Evolutionary conservation across 805 yeast genomes (phyloP).

Genomic region (Yamadazyma endophytica): DNA sequence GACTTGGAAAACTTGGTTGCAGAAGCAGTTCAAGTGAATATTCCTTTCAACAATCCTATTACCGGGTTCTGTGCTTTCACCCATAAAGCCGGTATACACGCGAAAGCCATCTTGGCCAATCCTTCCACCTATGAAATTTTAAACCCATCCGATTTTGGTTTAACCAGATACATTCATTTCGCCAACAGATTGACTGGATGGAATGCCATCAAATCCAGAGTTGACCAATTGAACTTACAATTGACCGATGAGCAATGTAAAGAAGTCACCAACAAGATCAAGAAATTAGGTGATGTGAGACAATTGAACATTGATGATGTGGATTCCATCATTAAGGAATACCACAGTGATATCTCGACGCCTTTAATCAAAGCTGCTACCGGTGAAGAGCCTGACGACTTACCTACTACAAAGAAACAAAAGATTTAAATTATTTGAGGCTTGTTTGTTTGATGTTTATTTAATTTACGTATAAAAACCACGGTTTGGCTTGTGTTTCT

Average conservation of each 20-base stretch:
- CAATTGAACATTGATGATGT: conserved; percentile 58
- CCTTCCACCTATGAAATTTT: conserved; percentile 62
- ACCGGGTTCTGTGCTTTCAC: conserved; percentile 65
- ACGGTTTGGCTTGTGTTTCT: neutral
- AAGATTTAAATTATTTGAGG: conserved; percentile 3
- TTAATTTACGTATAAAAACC: neutral
- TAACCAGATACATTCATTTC: conserved; percentile 58
- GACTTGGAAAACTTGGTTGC: conserved; percentile 58
- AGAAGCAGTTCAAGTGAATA: conserved; percentile 54
- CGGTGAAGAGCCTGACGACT: conserved; percentile 7
- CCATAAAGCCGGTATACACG: conserved; percentile 62
- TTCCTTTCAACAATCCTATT: conserved; percentile 60
- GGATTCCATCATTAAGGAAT: conserved; percentile 55
- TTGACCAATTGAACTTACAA: conserved; percentile 54
- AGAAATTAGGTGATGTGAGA: conserved; percentile 56
- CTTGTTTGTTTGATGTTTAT: conserved; percentile 1
- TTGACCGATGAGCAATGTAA: conserved; percentile 55
- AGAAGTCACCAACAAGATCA: conserved; percentile 51
- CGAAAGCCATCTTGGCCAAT: conserved; percentile 58
- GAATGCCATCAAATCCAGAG: conserved; percentile 61
- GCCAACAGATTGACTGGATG: conserved; percentile 61
- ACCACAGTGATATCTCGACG: conserved; percentile 40
- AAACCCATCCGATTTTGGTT: conserved; percentile 55
- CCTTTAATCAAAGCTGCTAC: conserved; percentile 15
- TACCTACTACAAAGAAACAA: conserved; percentile 8